Base-by-base conservation (phyloP, 169 alveolate species). In the Plasmodium adleri region DNA sequence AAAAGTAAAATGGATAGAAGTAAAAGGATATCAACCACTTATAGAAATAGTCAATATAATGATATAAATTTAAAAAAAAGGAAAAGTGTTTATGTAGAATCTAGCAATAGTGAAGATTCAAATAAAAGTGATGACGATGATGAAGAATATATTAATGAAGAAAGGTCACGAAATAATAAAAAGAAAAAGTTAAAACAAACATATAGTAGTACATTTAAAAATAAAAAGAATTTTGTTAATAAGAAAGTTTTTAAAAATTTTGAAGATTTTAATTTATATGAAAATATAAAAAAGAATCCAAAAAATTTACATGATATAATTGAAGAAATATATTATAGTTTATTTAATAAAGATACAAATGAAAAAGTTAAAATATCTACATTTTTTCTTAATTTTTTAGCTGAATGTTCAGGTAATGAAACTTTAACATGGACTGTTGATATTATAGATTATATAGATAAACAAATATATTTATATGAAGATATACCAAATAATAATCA, bases 391-490 rank as follows among this genome's bases (percentile, higher is more conserved):
- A 83, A 83, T 54, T 83, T 83, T 28, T 72, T 83, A 72, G 91
- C 91, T 83, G 91, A 83, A 68, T 83, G 91, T 56, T 83, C 91
- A 67, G 91, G 91, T 28, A 83, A 83, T 68, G 91, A 83, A 52
- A 56, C 74, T 3, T 54, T 83, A 17, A 83, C 91, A 26, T 83
- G 91, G 91, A 83, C 91, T 9, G 15, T 68, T 68, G 91, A 83
- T 63, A 83, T 83, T 68, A 83, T 83, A 20, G 91, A 83, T 68
- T 83, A 83, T 83, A 83, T 83, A 68, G 91, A 83, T 63, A 83
- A 83, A 39, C 91, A 83, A 39, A 56, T 83, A 68, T 83, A 83
- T 49, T 28, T 83, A 24, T 83, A 67, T 72, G 91, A 83, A 39
- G 91, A 83, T 7, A 70, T 68, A 9, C 17, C 64, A 17, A 49